These are phyloP conservation scores for Globisporangium megalacanthum DNA, from an alignment of 352 stramenopile genomes.

Conservation along the genomic window DNA sequence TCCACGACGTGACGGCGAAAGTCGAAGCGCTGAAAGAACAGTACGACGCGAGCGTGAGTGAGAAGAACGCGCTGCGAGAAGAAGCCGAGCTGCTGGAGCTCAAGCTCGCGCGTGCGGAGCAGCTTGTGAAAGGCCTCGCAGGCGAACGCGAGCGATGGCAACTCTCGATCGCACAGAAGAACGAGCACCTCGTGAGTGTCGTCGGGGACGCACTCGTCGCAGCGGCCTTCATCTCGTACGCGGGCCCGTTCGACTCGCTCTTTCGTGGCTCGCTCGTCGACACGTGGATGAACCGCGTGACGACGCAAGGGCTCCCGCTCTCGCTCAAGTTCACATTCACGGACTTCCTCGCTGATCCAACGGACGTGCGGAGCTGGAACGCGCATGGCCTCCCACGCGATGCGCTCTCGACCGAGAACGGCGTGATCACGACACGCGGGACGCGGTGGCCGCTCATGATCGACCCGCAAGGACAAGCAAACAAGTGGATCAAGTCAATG, in stretches of 20 bases:
- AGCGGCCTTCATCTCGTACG: conserved; percentile 94
- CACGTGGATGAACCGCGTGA: conserved; percentile 89
- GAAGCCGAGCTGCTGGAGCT: conserved; percentile 90
- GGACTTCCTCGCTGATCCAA: conserved; percentile 90
- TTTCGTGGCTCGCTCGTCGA: conserved; percentile 84
- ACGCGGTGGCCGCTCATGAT: conserved; percentile 97
- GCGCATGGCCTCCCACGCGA: conserved; percentile 91
- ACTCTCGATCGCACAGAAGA: conserved; percentile 86
- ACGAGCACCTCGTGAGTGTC: conserved; percentile 84
- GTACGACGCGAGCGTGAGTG: conserved; percentile 89
- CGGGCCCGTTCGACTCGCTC: conserved; percentile 91
- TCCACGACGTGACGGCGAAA: conserved; percentile 90
- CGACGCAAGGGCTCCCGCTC: conserved; percentile 77
- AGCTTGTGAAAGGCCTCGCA: conserved; percentile 91
- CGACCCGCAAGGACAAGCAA: conserved; percentile 93
- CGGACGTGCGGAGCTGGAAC: conserved; percentile 94
- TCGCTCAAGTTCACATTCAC: conserved; percentile 90
- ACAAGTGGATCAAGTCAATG: conserved; percentile 97
- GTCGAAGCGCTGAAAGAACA: conserved; percentile 87
- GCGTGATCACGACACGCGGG: conserved; percentile 92
- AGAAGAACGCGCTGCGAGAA: conserved; percentile 92
- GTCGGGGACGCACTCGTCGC: conserved; percentile 91
- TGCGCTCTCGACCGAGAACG: conserved; percentile 93
- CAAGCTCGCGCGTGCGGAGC: conserved; percentile 91
- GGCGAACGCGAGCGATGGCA: conserved; percentile 94